Conservation (phyloP, 2,329 filamentous ascomycete genomes). For the Neoarthrinium moseri region DNA sequence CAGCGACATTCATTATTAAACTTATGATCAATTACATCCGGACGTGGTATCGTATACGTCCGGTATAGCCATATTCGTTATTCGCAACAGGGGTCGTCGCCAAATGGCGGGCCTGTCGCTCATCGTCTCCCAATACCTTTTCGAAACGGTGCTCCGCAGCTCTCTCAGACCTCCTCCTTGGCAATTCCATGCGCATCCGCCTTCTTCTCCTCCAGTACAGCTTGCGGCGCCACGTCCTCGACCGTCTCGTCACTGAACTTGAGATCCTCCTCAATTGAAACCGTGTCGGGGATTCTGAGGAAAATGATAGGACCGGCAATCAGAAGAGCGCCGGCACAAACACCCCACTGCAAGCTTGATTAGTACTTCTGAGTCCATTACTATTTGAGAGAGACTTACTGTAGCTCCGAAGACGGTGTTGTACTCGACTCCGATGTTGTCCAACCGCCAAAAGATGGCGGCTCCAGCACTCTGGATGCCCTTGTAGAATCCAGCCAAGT, state of each 20-base stretch:
- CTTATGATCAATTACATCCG: too few relatives aligned
- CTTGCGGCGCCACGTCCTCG: slow-evolving; percentile 58
- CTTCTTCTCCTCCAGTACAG: slow-evolving; percentile 23
- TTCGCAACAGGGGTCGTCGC: too few relatives aligned
- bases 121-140: too few relatives aligned
- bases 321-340: slow-evolving; percentile 71
- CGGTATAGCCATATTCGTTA: too few relatives aligned
- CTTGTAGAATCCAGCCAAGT: slow-evolving; percentile 90
- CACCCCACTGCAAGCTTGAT: slow-evolving; percentile 60
- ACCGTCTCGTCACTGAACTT: slow-evolving; percentile 82
- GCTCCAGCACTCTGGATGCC: slow-evolving; percentile 81
- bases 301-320: slow-evolving; percentile 79
- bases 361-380: neutral
- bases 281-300: slow-evolving; percentile 76
- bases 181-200: too few relatives aligned
- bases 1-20: too few relatives aligned
- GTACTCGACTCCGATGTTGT: slow-evolving; percentile 61
- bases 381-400: slow-evolving; percentile 28
- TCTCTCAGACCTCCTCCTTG: too few relatives aligned
- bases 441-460: slow-evolving; percentile 72
- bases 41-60: too few relatives aligned
- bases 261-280: slow-evolving; percentile 77
- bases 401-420: slow-evolving; percentile 68
- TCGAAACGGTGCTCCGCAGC: neutral
- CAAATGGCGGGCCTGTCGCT: too few relatives aligned